phyloP scores from a whole-genome alignment of 371 early-diverging fungal genomes.

The Circinella minor region DNA sequence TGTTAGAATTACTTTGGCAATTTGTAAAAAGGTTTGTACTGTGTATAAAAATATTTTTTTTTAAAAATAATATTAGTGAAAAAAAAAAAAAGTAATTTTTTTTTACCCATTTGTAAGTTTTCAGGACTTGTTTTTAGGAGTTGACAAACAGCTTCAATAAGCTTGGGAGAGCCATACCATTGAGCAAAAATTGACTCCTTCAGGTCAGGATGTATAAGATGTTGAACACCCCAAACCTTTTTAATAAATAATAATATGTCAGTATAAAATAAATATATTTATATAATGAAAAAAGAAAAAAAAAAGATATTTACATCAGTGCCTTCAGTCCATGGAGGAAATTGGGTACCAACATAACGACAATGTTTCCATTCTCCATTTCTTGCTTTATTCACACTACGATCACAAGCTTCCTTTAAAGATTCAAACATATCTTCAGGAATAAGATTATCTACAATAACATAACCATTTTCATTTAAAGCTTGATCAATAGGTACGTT shows the following conservation, averaged over 20 bases:
- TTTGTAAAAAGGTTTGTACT: not conserved
- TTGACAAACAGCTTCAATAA: constrained; percentile 49
- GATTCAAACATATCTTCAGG: constrained; percentile 37
- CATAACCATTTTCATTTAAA: constrained; percentile 51
- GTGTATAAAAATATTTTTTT: not conserved
- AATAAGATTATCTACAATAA: constrained; percentile 55
- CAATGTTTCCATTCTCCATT: constrained; percentile 53
- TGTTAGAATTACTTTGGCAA: too few species aligned
- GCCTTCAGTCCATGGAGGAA: constrained; percentile 61
- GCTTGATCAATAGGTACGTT: constrained; percentile 45
- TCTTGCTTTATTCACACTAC: constrained; percentile 49
- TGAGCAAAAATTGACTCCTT: constrained; percentile 53
- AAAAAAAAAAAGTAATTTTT: constrained; percentile 1
- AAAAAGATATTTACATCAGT: constrained; percentile 33
- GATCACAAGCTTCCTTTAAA: constrained; percentile 54
- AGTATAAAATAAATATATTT: too few species aligned
- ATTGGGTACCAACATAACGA: constrained; percentile 59
- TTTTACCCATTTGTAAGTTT: constrained; percentile 52
- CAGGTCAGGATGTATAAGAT: constrained; percentile 54
- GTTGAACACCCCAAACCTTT: constrained; percentile 56
- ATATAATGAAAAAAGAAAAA: too few species aligned
- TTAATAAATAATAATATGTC: too few species aligned
- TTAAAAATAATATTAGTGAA: too few species aligned
- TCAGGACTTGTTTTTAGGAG: constrained; percentile 38
- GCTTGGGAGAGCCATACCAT: constrained; percentile 50